These are phyloP conservation scores for Helicostylum pulchrum DNA, from an alignment of 192 early-diverging fungal species.

Conservation along the genomic window DNA sequence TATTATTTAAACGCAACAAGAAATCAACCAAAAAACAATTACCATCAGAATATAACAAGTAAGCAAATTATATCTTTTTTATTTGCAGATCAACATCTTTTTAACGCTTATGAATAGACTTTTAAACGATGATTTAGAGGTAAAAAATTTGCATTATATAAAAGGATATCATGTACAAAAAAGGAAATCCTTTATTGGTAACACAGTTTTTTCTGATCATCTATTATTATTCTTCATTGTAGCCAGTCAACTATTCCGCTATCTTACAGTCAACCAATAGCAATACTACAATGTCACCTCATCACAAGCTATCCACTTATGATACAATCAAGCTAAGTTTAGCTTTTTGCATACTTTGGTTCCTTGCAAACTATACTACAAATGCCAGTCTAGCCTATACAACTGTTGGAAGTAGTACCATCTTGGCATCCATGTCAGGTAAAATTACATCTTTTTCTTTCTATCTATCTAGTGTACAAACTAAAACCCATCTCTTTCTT, in stretches of 20 bases:
- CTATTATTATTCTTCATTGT: not conserved
- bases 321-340: conserved; percentile 62
- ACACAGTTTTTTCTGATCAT: not conserved
- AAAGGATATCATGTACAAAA: not conserved
- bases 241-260: not conserved
- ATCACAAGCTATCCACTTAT: conserved; percentile 17
- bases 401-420: conserved; percentile 71
- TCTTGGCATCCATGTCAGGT: conserved; percentile 71
- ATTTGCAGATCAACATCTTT: too few species aligned
- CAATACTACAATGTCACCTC: not conserved
- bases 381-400: conserved; percentile 76
- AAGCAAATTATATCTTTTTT: not conserved
- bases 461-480: not conserved
- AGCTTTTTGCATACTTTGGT: conserved; percentile 79
- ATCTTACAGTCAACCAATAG: not conserved
- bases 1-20: conserved; percentile 21
- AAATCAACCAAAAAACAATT: not conserved
- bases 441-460: not conserved
- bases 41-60: conserved; percentile 1
- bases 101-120: not conserved
- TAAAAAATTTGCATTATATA: not conserved
- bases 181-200: not conserved
- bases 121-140: conserved; percentile 2
- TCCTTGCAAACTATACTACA: conserved; percentile 69
- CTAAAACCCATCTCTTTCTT: not conserved